Base-by-base conservation (phyloP, 306 rosid species). In the Trichosanthes cucumerina region DNA sequence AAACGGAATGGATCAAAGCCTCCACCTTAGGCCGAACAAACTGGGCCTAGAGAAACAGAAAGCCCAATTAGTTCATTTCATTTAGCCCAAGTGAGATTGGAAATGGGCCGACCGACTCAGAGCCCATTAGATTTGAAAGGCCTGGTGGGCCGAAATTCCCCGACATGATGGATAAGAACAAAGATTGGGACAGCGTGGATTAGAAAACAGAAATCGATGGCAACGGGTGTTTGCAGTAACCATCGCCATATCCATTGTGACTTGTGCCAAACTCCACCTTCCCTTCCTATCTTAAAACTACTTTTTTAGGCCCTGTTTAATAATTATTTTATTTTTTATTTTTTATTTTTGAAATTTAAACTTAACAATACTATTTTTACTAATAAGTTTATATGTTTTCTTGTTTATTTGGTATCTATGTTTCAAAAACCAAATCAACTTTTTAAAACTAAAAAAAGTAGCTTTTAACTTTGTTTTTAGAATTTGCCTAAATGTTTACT, bases 221-320 rank as follows among this genome's bases (percentile, higher is more conserved):
- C 2, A 34, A 21, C 24, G n/a, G 21, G 18, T 10, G 38, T 59
- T 59, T 46, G 11, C 31, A 69, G 41, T 19, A 28, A 12, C 52
- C 39, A 75, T 36, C 69, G 53, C 21, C 49, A 21, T n/a, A 4
- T 31, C 58, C 70, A 79, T 64, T 77, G 79, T 91, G 83, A 80
- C 66, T 75, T 21, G 85, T 79, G 23, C n/a, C 79, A 33, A 66
- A 76, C 89, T 87, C 92, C 81, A 87, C 86, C 80, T 82, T 73
- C 89, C 86, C 84, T 82, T 88, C 87, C 31, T 70, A 64, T 64
- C 71, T 34, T 16, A 9, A 54, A 54, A 0, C 0, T 2, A 1
- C 1, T 54, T n/a, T 8, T 7, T n/a, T n/a, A n/a, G n/a, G n/a
- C n/a, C n/a, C n/a, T n/a, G n/a, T n/a, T n/a, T n/a, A n/a, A n/a